Base-by-base conservation (phyloP, 1,284 basidiomycete genomes). In the Chiua sp. region DNA sequence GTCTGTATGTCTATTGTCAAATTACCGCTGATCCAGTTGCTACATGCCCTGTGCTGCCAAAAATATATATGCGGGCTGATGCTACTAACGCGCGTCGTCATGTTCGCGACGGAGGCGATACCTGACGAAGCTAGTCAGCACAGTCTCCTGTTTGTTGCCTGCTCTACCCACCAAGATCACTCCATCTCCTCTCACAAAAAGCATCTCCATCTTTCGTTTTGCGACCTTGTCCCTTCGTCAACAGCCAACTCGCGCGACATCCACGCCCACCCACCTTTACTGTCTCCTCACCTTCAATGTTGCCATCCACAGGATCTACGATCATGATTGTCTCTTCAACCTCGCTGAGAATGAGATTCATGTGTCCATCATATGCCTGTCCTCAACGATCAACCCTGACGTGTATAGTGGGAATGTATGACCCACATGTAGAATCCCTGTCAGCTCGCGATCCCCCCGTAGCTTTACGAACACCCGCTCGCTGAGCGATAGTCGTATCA, bases 331-430 rank as follows among this genome's bases (percentile, higher is more conserved):
- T 94, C 79, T 99, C 98, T 73, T 98, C 96, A 12, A 98, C 98
- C 72, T 98, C 93, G 64, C 93, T 97, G 65, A 99, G 83, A 63
- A 99, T 98, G 70, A 99, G 82, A 77, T 99, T 99, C 97, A 99
- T 98, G 78, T 99, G 98, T 28, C 96, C 96, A 79, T 99, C 98
- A 74, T 99, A 99, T 22, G 98, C 97, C 96, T 98, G 66, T 64
- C 59, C 55, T 49, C 47, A 32, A 60, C 60, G 62, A 61, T 63
- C 62, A 64, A 54, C 20, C 60, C 56, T 54, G 35, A 55, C 63
- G 51, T 61, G 55, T 32, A 51, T 53, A 54, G 59, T 47, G 28
- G 55, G 11, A 60, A 51, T 12, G 62, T 55, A 65, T 28, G 47
- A 76, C 92, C 57, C 72, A 96, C 96, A 79, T 99, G 98, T 57